Conservation (phyloP, 768 basidiomycete species). For the Neoboletus subvelutipes region DNA sequence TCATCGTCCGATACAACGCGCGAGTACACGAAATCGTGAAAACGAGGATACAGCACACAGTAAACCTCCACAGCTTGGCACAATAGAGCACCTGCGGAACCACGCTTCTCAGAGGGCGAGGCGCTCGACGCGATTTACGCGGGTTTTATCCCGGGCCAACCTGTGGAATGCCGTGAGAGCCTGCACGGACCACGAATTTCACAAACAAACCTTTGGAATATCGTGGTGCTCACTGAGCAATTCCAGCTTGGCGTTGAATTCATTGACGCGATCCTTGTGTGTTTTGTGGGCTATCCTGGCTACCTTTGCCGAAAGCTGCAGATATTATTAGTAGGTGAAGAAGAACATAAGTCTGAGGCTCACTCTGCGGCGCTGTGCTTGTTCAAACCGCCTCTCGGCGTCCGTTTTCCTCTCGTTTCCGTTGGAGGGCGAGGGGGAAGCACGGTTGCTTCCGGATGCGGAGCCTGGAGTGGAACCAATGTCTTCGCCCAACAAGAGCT, state of each 20-base stretch:
- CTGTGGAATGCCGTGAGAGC: slow-evolving; percentile 41
- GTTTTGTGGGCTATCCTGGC: slow-evolving; percentile 77
- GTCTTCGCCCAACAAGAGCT: slow-evolving; percentile 51
- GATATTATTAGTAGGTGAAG: slow-evolving; percentile 10
- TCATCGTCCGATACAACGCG: slow-evolving; percentile 14
- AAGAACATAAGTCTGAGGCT: slow-evolving; percentile 24
- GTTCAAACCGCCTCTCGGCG: slow-evolving; percentile 85
- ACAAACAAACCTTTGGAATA: slow-evolving; percentile 74
- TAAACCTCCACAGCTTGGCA: slow-evolving; percentile 19
- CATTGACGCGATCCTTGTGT: slow-evolving; percentile 91
- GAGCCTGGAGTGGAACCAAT: slow-evolving; percentile 40
- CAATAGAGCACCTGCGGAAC: slow-evolving; percentile 11
- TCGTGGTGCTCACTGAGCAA: slow-evolving; percentile 91
- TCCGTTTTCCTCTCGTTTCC: slow-evolving; percentile 69
- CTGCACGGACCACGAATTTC: slow-evolving; percentile 28
- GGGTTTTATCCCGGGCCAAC: slow-evolving; percentile 81
- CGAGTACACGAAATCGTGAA: slow-evolving; percentile 23
- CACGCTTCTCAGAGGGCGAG: slow-evolving; percentile 10
- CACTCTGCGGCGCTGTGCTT: slow-evolving; percentile 80
- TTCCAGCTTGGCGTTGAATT: slow-evolving; percentile 87
- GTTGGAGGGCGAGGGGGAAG: slow-evolving; percentile 56
- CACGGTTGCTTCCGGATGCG: slow-evolving; percentile 55
- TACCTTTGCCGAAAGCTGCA: slow-evolving; percentile 73
- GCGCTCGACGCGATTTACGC: slow-evolving; percentile 31
- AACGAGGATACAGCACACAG: slow-evolving; percentile 17